Base-by-base conservation (phyloP, 352 stramenopile species). In the Halophytophthora polymorphica region DNA sequence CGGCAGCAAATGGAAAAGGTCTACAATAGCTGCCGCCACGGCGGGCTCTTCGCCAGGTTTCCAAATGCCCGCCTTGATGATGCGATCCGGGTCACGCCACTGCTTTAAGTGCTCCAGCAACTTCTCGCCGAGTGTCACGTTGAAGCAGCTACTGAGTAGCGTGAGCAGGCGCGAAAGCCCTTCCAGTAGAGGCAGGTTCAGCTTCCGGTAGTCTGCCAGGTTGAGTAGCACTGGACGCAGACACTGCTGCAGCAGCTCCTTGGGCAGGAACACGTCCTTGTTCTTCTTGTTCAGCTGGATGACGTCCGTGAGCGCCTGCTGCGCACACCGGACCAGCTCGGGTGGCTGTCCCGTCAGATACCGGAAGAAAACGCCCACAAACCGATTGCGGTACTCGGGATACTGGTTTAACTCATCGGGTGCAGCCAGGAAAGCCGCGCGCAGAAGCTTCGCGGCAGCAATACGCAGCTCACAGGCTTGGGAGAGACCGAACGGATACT, bases 91-190 rank as follows among this genome's bases (percentile, higher is more conserved):
- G 49, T 97, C 86, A 17, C 83, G 75, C 88, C 88, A 98, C 58
- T 98, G 92, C 60, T 97, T 94, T 13, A 98, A 61, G 58, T 98
- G 96, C 53, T 99, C 96, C 1, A 99, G 64, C 25, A 99, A 61
- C 61, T 99, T 99, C 57, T 99, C 96, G 6, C 95, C 96, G 1
- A 99, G 71, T 12, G 94, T 98, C 31, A 98, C 95, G 49, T 99
- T 99, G 56, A 99, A 99, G 75, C 95, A 98, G 37, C 84, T 97
- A 50, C 90, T 97, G 1, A 99, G 70, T 0, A 99, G 69, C 4
- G 85, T 94, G 6, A 99, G 66, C 29, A 99, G 68, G 23, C 92
- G 78, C 14, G 88, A 90, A 6, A 99, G 71, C 2, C 93, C 96
- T 64, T 97, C 85, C 5, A 99, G 65, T 8, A 99, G 60, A n/a